phyloP scores from a whole-genome alignment of 2,329 filamentous ascomycete genomes.

The Ceratocystis huliohia region DNA sequence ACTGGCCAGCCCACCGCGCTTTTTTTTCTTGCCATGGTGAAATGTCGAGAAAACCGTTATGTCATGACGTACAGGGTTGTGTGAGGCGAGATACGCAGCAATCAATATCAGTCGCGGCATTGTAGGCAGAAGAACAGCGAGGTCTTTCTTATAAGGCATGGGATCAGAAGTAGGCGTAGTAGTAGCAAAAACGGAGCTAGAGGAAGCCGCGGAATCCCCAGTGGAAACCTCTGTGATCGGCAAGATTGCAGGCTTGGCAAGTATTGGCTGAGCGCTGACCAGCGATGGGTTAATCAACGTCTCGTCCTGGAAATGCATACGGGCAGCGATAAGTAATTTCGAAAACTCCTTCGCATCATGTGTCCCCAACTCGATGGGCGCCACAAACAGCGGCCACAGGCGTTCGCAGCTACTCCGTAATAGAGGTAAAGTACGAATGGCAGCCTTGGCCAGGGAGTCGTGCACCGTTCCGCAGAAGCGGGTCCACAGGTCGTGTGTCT shows the following conservation, averaged over 20 bases:
- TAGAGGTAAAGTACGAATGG: slow-evolving; percentile 62
- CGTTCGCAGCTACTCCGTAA: slow-evolving; percentile 58
- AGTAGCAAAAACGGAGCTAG: slow-evolving; percentile 6
- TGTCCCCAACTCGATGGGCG: slow-evolving; percentile 62
- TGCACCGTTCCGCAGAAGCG: slow-evolving; percentile 76
- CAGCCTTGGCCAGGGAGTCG: slow-evolving; percentile 71
- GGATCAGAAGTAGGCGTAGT: neutral
- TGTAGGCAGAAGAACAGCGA: slow-evolving; percentile 51
- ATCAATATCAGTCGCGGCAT: slow-evolving; percentile 62
- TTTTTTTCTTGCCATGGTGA: slow-evolving; percentile 40
- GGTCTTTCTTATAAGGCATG: slow-evolving; percentile 27
- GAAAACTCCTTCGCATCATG: slow-evolving; percentile 70
- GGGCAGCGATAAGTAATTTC: slow-evolving; percentile 60
- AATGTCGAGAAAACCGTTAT: slow-evolving; percentile 62
- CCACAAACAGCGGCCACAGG: slow-evolving; percentile 76
- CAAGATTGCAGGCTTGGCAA: neutral
- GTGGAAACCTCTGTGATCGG: slow-evolving; percentile 21
- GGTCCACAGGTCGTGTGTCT: slow-evolving; percentile 59
- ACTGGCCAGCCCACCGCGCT: slow-evolving; percentile 37
- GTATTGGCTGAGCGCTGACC: slow-evolving; percentile 27
- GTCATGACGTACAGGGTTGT: slow-evolving; percentile 65
- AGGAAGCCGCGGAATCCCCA: slow-evolving; percentile 13
- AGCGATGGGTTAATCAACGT: slow-evolving; percentile 54
- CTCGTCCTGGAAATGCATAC: slow-evolving; percentile 61
- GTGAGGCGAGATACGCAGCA: slow-evolving; percentile 67